A percentile compares a stretch with the other conserved stretches of the same genome.
phyloP scores from a whole-genome alignment of 106 monocot genomes.

The Hemerocallis citrina region DNA sequence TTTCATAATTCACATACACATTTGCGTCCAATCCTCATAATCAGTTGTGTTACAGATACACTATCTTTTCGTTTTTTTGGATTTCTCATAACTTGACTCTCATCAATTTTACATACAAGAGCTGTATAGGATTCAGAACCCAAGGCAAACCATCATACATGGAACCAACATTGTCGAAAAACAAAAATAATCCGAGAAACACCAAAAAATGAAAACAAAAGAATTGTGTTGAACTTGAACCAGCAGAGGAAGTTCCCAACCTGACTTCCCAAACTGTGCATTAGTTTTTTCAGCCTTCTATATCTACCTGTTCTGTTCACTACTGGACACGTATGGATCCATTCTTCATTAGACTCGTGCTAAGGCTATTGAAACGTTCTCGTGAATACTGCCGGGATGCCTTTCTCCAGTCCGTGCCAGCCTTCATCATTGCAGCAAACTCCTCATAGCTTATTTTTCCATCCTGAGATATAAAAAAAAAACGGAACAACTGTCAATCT shows the following conservation, averaged over 20 bases:
- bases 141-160: background rate
- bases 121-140: background rate
- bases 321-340: constrained; percentile 9
- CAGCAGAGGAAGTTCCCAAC: background rate
- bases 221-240: background rate
- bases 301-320: background rate
- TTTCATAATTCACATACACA: no score
- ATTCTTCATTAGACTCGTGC: constrained; percentile 11
- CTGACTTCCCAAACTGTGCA: background rate
- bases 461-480: constrained; percentile 6
- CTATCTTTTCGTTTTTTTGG: no score
- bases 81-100: background rate
- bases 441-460: constrained; percentile 21
- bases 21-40: no score
- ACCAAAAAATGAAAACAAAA: background rate
- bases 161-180: background rate
- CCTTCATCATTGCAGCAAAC: constrained; percentile 19
- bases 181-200: background rate
- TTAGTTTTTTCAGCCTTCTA: background rate
- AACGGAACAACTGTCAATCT: background rate
- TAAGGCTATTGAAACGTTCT: constrained; percentile 14
- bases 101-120: background rate
- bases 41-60: no score
- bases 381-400: constrained; percentile 16
- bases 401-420: constrained; percentile 20